Evolutionary conservation across 2,329 filamentous ascomycete species (phyloP).

Genomic region (Trichoderma sp.): DNA sequence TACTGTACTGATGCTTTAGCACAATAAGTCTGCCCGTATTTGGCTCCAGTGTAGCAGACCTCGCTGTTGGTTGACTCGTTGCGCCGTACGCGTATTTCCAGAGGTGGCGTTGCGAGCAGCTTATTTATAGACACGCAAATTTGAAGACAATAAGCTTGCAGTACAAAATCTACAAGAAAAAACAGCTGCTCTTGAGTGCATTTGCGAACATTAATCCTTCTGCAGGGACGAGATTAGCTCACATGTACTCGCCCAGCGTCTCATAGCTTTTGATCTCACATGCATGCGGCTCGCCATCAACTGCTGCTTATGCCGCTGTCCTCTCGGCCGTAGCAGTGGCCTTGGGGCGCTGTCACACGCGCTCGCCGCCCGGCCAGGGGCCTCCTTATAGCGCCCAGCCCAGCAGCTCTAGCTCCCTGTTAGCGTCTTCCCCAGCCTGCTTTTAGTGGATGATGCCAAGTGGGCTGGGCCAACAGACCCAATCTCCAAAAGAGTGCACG

Average conservation of each 20-base stretch:
- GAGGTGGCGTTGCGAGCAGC: not conserved
- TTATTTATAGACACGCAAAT: not conserved
- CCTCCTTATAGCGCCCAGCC: constrained; percentile 15
- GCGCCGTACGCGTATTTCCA: not conserved
- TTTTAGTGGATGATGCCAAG: not conserved
- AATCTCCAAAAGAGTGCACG: not conserved
- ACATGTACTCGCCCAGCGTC: not conserved
- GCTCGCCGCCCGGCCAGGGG: not conserved
- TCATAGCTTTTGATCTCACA: not conserved
- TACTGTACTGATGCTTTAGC: no score
- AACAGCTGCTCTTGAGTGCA: not conserved
- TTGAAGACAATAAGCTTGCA: not conserved
- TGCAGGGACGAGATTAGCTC: not conserved
- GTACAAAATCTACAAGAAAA: not conserved
- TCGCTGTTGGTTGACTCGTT: not conserved
- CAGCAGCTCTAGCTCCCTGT: not conserved
- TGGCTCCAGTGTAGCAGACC: not conserved
- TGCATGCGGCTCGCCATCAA: not conserved
- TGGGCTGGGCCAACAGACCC: not conserved
- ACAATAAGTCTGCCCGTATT: not conserved
- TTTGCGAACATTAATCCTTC: not conserved
- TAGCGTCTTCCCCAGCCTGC: not conserved
- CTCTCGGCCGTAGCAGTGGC: not conserved
- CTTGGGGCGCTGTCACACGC: not conserved
- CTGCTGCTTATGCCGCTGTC: not conserved